Conservation (phyloP, 257 asterid genomes). For the Verbena officinalis region DNA sequence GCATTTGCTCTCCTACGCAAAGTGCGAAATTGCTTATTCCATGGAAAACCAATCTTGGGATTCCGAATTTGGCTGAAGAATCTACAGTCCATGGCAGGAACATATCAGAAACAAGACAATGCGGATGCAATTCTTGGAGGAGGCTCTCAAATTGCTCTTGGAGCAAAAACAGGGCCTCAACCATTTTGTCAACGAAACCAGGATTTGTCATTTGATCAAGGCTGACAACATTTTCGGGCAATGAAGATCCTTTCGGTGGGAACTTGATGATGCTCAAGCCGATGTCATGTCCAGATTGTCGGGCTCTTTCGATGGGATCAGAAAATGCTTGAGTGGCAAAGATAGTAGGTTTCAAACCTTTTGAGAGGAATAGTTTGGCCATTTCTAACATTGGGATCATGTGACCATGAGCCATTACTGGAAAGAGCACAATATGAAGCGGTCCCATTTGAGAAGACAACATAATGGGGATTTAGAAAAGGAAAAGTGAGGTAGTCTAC, state of each 20-base stretch:
- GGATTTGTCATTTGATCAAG: constrained; percentile 35
- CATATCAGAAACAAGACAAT: constrained; percentile 46
- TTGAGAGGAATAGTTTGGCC: constrained; percentile 47
- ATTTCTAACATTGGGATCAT: too few relatives aligned
- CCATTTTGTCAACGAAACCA: constrained; percentile 17
- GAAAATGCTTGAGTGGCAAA: constrained; percentile 43
- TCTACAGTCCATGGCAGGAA: constrained; percentile 52
- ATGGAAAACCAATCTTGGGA: constrained; percentile 48
- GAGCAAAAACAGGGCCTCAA: constrained; percentile 36
- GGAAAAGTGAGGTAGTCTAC: background rate
- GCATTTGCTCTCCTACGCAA: constrained; percentile 11
- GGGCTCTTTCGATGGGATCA: constrained; percentile 27
- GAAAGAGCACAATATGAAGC: constrained; percentile 49
- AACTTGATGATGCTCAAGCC: constrained; percentile 32
- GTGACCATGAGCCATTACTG: constrained; percentile 63
- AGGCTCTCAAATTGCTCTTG: constrained; percentile 40
- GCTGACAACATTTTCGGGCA: constrained; percentile 43
- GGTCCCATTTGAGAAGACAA: constrained; percentile 14
- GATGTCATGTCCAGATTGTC: constrained; percentile 36
- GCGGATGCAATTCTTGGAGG: constrained; percentile 37
- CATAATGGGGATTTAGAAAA: background rate
- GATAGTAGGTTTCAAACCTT: constrained; percentile 49
- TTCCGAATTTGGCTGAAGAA: constrained; percentile 44
- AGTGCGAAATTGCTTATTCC: constrained; percentile 35
- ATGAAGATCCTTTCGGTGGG: constrained; percentile 47